Percentiles rank a stretch among this genome's conserved stretches.
phyloP scores from a whole-genome alignment of 257 asterid genomes.

The Eustoma russellianum region DNA sequence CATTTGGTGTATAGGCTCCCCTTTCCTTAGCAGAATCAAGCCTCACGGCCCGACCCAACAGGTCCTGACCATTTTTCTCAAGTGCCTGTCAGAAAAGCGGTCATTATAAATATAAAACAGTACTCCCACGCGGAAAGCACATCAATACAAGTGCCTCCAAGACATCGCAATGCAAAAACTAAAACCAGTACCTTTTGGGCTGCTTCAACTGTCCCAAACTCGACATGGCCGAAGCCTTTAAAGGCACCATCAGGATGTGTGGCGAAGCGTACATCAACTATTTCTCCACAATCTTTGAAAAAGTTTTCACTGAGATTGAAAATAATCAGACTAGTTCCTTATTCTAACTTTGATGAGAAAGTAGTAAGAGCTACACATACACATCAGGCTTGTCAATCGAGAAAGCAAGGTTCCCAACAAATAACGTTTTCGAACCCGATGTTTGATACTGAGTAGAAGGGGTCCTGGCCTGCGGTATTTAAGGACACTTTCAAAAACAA shows the following conservation, averaged over 20 bases:
- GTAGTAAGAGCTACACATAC: slow-evolving; percentile 30
- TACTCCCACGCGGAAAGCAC: too few species aligned
- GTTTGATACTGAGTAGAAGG: slow-evolving; percentile 31
- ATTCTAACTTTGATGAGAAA: neutral
- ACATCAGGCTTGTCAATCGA: slow-evolving; percentile 44
- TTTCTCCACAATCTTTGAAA: slow-evolving; percentile 66
- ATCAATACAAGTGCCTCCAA: neutral
- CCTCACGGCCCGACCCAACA: slow-evolving; percentile 56
- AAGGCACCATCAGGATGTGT: slow-evolving; percentile 40
- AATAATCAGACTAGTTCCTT: neutral
- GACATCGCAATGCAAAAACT: neutral
- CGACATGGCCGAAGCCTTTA: slow-evolving; percentile 87
- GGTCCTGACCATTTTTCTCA: slow-evolving; percentile 54
- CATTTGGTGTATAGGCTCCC: slow-evolving; percentile 42
- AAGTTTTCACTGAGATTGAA: slow-evolving; percentile 47
- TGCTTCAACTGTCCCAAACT: slow-evolving; percentile 62
- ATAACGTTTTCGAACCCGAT: slow-evolving; percentile 48
- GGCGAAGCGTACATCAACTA: slow-evolving; percentile 57
- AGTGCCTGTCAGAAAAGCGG: slow-evolving; percentile 36
- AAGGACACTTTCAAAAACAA: neutral
- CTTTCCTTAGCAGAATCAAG: slow-evolving; percentile 65
- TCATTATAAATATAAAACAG: neutral
- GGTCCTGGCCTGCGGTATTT: slow-evolving; percentile 37
- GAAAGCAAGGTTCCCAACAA: slow-evolving; percentile 69
- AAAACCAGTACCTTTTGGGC: slow-evolving; percentile 49